These are phyloP conservation scores for Spathaspora arborariae DNA, from an alignment of 805 yeast genomes.

Conservation along the genomic window DNA sequence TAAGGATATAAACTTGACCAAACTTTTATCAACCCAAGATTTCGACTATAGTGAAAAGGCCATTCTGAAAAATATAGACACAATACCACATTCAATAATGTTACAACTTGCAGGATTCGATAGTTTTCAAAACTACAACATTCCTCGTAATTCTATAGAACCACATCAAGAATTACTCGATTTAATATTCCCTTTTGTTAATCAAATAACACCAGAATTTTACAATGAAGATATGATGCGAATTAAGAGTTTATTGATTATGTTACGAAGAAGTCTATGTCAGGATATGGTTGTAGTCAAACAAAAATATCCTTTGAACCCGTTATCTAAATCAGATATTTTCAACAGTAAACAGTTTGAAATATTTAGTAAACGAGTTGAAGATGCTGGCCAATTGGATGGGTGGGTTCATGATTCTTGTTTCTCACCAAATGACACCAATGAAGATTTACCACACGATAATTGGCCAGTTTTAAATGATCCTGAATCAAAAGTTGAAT, in stretches of 20 bases:
- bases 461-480: slow-evolving; percentile 1
- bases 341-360: slow-evolving; percentile 18
- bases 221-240: slow-evolving; percentile 10
- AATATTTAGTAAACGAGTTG: slow-evolving; percentile 12
- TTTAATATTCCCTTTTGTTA: slow-evolving; percentile 27
- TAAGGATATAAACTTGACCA: slow-evolving; percentile 17
- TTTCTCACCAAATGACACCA: slow-evolving; percentile 1
- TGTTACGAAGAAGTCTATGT: slow-evolving; percentile 19
- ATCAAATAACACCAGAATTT: slow-evolving; percentile 7
- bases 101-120: slow-evolving; percentile 22
- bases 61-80: slow-evolving; percentile 8
- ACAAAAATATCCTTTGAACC: slow-evolving; percentile 18
- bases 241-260: slow-evolving; percentile 13
- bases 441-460: slow-evolving; percentile 3
- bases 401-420: slow-evolving; percentile 3
- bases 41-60: slow-evolving; percentile 10
- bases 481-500: not conserved
- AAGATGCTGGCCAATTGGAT: slow-evolving; percentile 7
- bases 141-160: slow-evolving; percentile 16
- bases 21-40: slow-evolving; percentile 16
- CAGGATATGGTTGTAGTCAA: slow-evolving; percentile 29
- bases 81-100: slow-evolving; percentile 12
- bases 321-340: slow-evolving; percentile 21
- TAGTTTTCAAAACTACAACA: slow-evolving; percentile 12
- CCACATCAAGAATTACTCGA: slow-evolving; percentile 23